Conservation (phyloP, 345 rosid species). For the Moringa oleifera region DNA sequence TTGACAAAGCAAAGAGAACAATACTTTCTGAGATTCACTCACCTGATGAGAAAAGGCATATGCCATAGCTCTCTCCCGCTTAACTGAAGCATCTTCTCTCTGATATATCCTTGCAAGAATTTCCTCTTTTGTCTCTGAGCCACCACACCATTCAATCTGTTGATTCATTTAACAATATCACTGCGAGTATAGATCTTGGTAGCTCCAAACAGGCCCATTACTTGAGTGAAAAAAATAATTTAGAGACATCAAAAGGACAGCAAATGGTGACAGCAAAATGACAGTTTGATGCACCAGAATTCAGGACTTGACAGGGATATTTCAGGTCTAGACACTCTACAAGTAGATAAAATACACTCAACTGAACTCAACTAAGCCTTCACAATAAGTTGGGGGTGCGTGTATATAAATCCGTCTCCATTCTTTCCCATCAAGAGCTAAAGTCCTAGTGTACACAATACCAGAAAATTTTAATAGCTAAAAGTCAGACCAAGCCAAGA, state of each 20-base stretch:
- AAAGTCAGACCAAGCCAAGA: too few species aligned
- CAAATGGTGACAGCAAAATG: not conserved
- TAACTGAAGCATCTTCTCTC: constrained; percentile 86
- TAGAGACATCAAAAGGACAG: not conserved
- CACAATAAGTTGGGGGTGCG: too few species aligned
- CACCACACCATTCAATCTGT: constrained; percentile 95
- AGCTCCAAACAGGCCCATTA: not conserved
- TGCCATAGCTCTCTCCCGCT: constrained; percentile 91
- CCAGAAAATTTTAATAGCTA: too few species aligned
- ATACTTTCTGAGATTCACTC: constrained; percentile 6
- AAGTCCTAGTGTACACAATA: too few species aligned
- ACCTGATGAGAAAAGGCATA: constrained; percentile 98
- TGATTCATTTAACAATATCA: constrained; percentile 14
- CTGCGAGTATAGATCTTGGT: not conserved
- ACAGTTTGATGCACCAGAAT: not conserved
- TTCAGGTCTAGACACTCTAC: too few species aligned
- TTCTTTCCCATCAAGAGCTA: too few species aligned
- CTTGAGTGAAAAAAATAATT: not conserved
- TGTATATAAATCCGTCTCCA: too few species aligned
- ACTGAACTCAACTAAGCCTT: too few species aligned
- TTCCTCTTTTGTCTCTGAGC: constrained; percentile 68
- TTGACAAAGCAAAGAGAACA: constrained; percentile 3
- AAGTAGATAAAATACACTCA: too few species aligned
- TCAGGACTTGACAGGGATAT: not conserved
- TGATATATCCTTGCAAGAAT: constrained; percentile 63